phyloP scores from a whole-genome alignment of 176 grass and related monocot species.

The Cocos nucifera region DNA sequence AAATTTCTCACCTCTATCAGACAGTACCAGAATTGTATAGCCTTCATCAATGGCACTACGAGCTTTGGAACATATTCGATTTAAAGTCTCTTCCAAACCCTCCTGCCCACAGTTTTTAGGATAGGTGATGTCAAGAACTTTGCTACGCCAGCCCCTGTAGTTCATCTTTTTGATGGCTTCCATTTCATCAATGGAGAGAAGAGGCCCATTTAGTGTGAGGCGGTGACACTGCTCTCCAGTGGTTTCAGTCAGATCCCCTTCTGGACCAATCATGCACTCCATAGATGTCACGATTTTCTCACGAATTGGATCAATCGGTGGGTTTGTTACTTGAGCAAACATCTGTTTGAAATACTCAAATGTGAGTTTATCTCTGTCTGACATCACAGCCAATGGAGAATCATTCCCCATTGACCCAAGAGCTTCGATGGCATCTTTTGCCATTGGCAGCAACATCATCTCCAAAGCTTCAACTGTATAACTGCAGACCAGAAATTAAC shows the following conservation, averaged over 20 bases:
- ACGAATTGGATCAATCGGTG: constrained; percentile 90
- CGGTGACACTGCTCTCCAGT: constrained; percentile 84
- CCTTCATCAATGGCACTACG: constrained; percentile 59
- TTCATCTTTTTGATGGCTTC: constrained; percentile 96
- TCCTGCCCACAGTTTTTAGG: constrained; percentile 57
- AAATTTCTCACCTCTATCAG: constrained; percentile 66
- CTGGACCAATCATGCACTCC: constrained; percentile 96
- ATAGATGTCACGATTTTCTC: constrained; percentile 99
- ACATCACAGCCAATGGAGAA: constrained; percentile 92
- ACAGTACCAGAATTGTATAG: constrained; percentile 84
- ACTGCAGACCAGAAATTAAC: constrained; percentile 19
- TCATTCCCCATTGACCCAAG: constrained; percentile 99
- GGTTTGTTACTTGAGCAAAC: constrained; percentile 99
- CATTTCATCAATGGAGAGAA: constrained; percentile 88
- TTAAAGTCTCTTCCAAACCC: constrained; percentile 73
- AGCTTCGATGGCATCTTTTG: constrained; percentile 64
- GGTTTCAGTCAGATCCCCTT: constrained; percentile 89
- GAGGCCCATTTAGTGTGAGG: constrained; percentile 61
- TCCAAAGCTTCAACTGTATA: constrained; percentile 90
- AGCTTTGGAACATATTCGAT: constrained; percentile 79
- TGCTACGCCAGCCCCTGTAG: constrained; percentile 83
- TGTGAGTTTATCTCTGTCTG: constrained; percentile 79
- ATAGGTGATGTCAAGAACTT: constrained; percentile 86
- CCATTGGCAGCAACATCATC: constrained; percentile 93
- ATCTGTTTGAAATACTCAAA: constrained; percentile 99